These are phyloP conservation scores for Zychaea mexicana DNA, from an alignment of 371 early-diverging fungal genomes.

Conservation along the genomic window DNA sequence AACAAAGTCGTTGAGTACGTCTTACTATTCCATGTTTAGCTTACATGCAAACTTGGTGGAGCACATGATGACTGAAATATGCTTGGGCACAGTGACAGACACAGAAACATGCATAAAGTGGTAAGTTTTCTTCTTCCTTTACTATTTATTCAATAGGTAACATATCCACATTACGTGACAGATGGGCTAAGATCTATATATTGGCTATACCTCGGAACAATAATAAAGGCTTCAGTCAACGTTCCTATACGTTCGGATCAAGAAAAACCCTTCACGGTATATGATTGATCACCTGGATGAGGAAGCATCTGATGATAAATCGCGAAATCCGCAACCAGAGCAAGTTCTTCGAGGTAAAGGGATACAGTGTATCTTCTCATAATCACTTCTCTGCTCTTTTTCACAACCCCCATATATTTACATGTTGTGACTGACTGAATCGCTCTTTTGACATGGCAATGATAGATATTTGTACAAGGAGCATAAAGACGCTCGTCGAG, in stretches of 20 bases:
- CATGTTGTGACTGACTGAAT: no score
- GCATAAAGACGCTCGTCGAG: conserved; percentile 35
- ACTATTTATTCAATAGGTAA: no score
- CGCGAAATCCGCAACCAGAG: conserved; percentile 30
- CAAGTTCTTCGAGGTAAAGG: no score
- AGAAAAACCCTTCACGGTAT: conserved; percentile 66
- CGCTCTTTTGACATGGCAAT: no score
- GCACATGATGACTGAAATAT: conserved; percentile 85
- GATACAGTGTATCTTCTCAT: no score
- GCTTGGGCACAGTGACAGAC: conserved; percentile 66
- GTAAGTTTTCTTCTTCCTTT: conserved; percentile 31
- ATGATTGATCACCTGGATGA: conserved; percentile 43
- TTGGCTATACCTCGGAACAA: not conserved
- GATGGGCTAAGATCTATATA: no score
- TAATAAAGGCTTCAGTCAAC: conserved; percentile 68
- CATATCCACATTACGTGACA: not conserved
- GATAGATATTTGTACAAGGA: conserved; percentile 60
- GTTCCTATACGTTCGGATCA: conserved; percentile 70
- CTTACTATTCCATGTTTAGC: conserved; percentile 19
- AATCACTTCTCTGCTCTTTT: no score
- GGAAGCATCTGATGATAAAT: not conserved
- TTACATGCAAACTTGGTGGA: conserved; percentile 79
- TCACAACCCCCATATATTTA: no score
- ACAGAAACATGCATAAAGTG: conserved; percentile 65
- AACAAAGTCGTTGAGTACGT: not conserved